Evolutionary conservation across 163 green algal species (phyloP), one percentile per base, ranked within the genome.

Genomic region (Scenedesmus sp.): DNA sequence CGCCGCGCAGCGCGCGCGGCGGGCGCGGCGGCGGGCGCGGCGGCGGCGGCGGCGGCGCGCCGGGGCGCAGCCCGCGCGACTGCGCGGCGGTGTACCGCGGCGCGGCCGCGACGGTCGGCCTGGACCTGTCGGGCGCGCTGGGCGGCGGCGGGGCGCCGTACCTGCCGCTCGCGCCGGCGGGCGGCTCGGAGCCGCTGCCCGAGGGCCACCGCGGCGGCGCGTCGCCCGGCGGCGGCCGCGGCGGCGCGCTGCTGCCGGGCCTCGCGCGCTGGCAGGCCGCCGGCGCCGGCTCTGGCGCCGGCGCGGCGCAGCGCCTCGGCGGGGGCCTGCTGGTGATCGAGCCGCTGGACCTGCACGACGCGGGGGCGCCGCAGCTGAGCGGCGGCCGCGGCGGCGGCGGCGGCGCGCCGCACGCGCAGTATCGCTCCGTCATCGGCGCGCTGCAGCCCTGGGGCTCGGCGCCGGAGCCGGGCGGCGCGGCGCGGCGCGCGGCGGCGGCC

Each of bases 401-500:
- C 48, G 39, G 18, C 28, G n/a, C 29, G 58, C 58, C 20, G 33
- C 17, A 20, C 15, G 17, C 6, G 15, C 58, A 50, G 31, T 24
- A 66, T 26, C 18, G 5, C 3, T 48, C n/a, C 31, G 58, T 14
- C 17, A 7, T 44, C 3, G 42, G 42, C 31, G 29, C 45, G 57
- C 22, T 64, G 58, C 58, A 66, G 31, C 33, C 36, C 9, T 76
- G 67, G 67, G 67, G 67, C 26, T 76, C 67, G 14, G 50, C 51
- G 11, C 67, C 67, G 6, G 67, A 65, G 33, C 50, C 29, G 28
- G 48, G 67, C 22, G 28, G 33, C 51, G 47, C 17, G 9, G 29
- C 47, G 28, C 28, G 51, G 29, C 50, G 31, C 0, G 67, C 51
- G 42, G 67, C 47, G 63, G 28, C 42, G n/a, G 47, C 29, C 28